Evolutionary conservation across 495 filamentous ascomycete genomes (phyloP), one percentile per base, ranked within the genome.

Genomic region (Talaromyces ruber): DNA sequence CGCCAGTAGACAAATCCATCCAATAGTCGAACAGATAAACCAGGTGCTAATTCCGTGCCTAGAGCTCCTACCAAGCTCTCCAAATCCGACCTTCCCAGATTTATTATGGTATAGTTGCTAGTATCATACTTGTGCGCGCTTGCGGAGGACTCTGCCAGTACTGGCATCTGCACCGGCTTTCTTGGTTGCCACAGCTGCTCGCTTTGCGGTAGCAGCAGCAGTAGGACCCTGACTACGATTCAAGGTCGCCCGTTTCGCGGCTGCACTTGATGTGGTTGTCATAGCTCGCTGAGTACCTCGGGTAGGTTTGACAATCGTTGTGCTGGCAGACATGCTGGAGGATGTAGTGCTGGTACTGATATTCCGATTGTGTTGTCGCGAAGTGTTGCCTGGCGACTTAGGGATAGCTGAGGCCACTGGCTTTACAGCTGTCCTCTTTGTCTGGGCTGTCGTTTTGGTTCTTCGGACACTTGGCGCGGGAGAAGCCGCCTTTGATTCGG

Each of bases 241-340:
- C 12, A 67, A 68, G 7, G 77, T 61, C 0, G 74, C 70, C 59
- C 78, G 81, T 72, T 81, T 84, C 25, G 72, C 70, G 34, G 74
- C 64, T 12, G 73, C 67, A 16, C 74, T 72, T 12, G 77, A 79
- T 62, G 82, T 81, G 0, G 71, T 72, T 2, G 80, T 75, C 9
- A 74, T 67, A 0, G 79, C 79, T 14, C 72, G 74, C 64, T 83
- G 84, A 7, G 72, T 71, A 3, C 80, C 72, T 28, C 79, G 71
- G 0, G 81, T 77, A 1, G 77, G 70, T 58, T 86, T 87, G 26
- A 84, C 80, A 60, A 88, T 83, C 52, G 81, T 90, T 24, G 84
- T 86, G 3, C 76, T 76, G 1, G 75, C 77, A 6, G 80, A 82
- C 5, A 75, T 64, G 22, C 69, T 76, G 14, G 80, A 83, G 3